phyloP scores from a whole-genome alignment of 2,329 filamentous ascomycete species.

The Paecilomyces dactylethromorphus region DNA sequence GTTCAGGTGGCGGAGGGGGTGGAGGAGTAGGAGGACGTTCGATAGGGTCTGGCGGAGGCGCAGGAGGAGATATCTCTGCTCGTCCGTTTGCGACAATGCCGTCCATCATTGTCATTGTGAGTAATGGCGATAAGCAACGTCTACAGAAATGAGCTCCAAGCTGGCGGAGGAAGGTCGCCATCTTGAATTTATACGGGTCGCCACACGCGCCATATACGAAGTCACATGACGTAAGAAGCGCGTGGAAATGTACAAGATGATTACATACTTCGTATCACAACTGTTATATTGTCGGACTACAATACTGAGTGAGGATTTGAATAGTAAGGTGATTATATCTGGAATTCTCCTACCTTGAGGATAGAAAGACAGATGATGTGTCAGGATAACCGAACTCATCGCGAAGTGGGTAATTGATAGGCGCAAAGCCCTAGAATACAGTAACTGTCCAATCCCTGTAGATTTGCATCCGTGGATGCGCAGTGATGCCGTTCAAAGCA shows the following conservation, averaged over 20 bases:
- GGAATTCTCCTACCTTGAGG: not conserved
- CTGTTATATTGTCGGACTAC: too few species aligned
- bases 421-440: not conserved
- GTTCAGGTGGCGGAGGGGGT: slow-evolving; percentile 34
- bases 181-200: not conserved
- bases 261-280: not conserved
- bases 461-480: not conserved
- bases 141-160: not conserved
- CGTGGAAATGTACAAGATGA: not conserved
- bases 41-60: slow-evolving; percentile 29
- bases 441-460: not conserved
- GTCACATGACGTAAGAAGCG: not conserved
- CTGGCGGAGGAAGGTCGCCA: not conserved
- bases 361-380: not conserved
- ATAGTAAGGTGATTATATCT: too few species aligned
- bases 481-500: not conserved
- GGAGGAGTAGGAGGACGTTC: slow-evolving; percentile 30
- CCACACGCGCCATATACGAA: not conserved
- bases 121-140: not conserved
- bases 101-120: slow-evolving; percentile 22
- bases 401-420: not conserved
- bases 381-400: not conserved
- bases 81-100: slow-evolving; percentile 22
- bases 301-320: too few species aligned
- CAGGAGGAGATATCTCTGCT: slow-evolving; percentile 16